phyloP scores from a whole-genome alignment of 2,329 filamentous ascomycete genomes.

The Diaporthe citriasiana region DNA sequence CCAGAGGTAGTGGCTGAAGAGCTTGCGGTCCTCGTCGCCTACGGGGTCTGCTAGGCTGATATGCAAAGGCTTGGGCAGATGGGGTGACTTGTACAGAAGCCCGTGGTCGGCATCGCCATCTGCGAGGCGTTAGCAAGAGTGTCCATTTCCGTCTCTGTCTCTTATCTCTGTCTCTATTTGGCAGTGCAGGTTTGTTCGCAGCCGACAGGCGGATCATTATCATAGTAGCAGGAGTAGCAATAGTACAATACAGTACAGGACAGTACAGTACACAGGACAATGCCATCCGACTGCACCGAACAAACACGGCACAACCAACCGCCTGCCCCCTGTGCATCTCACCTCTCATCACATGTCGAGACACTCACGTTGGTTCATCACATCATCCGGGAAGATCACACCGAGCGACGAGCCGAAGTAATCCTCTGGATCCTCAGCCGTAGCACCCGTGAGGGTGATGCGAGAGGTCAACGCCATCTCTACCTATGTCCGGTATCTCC shows the following conservation, averaged over 20 bases:
- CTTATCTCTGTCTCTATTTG: background rate
- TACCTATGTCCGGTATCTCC: background rate
- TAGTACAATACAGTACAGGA: background rate
- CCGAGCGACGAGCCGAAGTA: constrained; percentile 71
- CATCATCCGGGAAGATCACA: constrained; percentile 77
- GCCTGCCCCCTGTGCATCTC: background rate
- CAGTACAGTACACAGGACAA: background rate
- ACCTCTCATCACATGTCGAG: background rate
- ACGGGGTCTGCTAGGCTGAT: constrained; percentile 64
- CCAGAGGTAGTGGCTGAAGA: constrained; percentile 83
- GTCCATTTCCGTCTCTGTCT: background rate
- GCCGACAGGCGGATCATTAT: background rate
- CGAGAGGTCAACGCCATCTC: constrained; percentile 64
- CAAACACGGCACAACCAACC: constrained; percentile 7
- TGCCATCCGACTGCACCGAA: background rate
- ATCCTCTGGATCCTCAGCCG: constrained; percentile 66
- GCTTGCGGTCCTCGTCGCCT: constrained; percentile 66
- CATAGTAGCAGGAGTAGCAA: background rate
- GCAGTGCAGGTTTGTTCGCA: background rate
- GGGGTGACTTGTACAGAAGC: constrained; percentile 71
- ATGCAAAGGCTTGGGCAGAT: constrained; percentile 60
- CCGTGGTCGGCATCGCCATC: constrained; percentile 72
- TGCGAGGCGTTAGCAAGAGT: constrained; percentile 26
- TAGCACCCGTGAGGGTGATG: constrained; percentile 57
- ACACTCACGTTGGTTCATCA: constrained; percentile 66